Conservation (phyloP, 495 filamentous ascomycete genomes). For the Aspergillus indologenus region DNA sequence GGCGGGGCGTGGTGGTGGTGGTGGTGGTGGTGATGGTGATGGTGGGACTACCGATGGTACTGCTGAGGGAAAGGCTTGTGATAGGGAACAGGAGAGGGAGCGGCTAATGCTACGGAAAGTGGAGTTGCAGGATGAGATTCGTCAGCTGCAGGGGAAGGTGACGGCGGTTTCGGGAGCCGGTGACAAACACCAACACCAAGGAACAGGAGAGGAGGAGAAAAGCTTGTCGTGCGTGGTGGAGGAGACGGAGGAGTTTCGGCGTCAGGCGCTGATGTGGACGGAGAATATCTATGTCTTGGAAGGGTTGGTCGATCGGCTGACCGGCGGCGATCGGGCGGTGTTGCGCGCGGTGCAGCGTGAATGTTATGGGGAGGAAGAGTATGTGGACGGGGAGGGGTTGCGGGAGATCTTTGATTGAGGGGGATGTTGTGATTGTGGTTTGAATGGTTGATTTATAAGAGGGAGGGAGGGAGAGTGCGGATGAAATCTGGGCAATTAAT, state of each 20-base stretch:
- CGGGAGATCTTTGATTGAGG: conserved; percentile 35
- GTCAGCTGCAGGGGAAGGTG: conserved; percentile 24
- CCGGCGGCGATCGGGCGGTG: conserved; percentile 50
- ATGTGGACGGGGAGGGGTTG: conserved; percentile 60
- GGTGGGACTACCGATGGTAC: too few species aligned
- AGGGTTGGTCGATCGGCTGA: conserved; percentile 51
- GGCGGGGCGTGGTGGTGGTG: background rate
- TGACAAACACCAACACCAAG: background rate
- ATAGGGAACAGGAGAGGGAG: conserved; percentile 23
- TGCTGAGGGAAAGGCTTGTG: too few species aligned
- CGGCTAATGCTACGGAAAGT: conserved; percentile 24
- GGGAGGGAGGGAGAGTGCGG: background rate
- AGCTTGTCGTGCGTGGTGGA: conserved; percentile 49
- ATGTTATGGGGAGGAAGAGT: conserved; percentile 58
- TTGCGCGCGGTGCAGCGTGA: conserved; percentile 50
- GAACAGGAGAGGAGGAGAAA: conserved; percentile 44
- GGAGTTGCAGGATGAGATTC: conserved; percentile 27
- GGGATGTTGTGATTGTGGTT: background rate
- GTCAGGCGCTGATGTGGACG: conserved; percentile 52
- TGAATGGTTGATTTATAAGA: background rate
- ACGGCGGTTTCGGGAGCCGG: conserved; percentile 12
- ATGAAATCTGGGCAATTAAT: too few species aligned
- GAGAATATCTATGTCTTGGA: conserved; percentile 67
- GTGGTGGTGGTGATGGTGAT: conserved; percentile 12
- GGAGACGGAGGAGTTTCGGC: conserved; percentile 46